A percentile compares a stretch with the other conserved stretches of the same genome.
phyloP scores from a whole-genome alignment of 345 rosid species.

The Eucalyptus cloeziana region DNA sequence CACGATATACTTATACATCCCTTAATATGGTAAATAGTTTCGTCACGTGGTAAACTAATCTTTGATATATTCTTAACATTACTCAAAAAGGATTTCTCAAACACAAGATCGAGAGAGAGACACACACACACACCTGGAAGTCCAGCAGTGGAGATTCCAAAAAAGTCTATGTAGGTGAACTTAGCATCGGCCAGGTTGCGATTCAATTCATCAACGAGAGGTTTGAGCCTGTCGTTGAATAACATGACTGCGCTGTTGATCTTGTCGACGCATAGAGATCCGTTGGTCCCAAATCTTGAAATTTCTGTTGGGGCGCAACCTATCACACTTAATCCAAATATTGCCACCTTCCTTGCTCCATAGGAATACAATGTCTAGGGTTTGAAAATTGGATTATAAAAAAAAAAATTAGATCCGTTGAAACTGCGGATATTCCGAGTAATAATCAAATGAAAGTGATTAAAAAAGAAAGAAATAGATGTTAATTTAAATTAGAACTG shows the following conservation, averaged over 20 bases:
- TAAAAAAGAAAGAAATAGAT: not conserved
- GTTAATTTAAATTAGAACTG: not conserved
- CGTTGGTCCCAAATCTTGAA: not conserved
- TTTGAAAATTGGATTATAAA: not conserved
- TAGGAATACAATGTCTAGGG: constrained; percentile 2
- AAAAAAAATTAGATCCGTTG: not conserved
- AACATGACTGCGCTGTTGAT: not conserved
- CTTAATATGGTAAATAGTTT: not conserved
- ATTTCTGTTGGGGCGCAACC: constrained; percentile 7
- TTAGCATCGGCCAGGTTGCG: not conserved
- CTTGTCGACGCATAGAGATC: not conserved
- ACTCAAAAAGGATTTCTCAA: not conserved
- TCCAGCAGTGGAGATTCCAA: not conserved
- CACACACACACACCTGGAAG: not conserved
- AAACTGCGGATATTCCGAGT: not conserved
- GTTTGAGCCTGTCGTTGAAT: constrained; percentile 3
- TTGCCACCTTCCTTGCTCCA: constrained; percentile 24
- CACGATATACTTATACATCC: not conserved
- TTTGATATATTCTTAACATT: not conserved
- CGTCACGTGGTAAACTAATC: not conserved
- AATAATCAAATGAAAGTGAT: not conserved
- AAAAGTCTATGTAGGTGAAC: constrained; percentile 5
- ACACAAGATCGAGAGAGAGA: not conserved
- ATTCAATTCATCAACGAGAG: constrained; percentile 10
- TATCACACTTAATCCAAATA: constrained; percentile 13